Percentiles rank a stretch among this genome's conserved stretches.
Evolutionary conservation across 345 rosid genomes (phyloP).

Genomic region (Salix arbutifolia): DNA sequence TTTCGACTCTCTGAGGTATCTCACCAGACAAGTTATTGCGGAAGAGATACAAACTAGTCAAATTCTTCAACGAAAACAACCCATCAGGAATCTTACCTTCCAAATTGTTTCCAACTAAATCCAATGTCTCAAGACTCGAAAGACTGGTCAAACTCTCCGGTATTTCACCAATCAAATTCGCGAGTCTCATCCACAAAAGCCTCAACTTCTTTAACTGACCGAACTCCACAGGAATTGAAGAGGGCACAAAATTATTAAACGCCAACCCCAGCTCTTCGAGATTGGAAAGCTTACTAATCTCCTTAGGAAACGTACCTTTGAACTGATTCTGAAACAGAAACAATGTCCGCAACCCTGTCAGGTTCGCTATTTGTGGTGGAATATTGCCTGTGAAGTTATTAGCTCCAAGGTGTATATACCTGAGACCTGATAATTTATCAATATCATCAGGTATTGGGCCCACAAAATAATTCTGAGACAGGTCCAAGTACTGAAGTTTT

Average conservation of each 20-base stretch:
- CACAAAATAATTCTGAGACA: constrained; percentile 60
- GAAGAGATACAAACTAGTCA: constrained; percentile 40
- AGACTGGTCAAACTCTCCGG: constrained; percentile 45
- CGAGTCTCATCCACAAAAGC: constrained; percentile 36
- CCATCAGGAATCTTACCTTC: constrained; percentile 50
- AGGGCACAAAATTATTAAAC: constrained; percentile 45
- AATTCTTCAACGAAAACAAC: constrained; percentile 49
- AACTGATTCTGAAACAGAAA: constrained; percentile 38
- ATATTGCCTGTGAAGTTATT: constrained; percentile 72
- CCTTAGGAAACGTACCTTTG: constrained; percentile 74
- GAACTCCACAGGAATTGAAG: constrained; percentile 59
- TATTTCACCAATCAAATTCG: constrained; percentile 62
- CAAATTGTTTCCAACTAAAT: constrained; percentile 45
- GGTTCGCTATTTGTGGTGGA: constrained; percentile 45
- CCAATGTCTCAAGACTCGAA: constrained; percentile 46
- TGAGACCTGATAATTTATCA: constrained; percentile 44
- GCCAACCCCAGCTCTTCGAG: constrained; percentile 50
- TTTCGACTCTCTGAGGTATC: constrained; percentile 44
- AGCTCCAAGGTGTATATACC: constrained; percentile 40
- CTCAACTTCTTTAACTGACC: constrained; percentile 49
- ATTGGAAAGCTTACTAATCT: constrained; percentile 60
- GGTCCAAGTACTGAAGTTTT: constrained; percentile 49
- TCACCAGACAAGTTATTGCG: constrained; percentile 48
- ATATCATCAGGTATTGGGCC: constrained; percentile 68
- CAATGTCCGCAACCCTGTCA: constrained; percentile 41